A percentile compares a stretch with the other conserved stretches of the same genome.
Conservation (phyloP, 2,329 filamentous ascomycete species). For the Sporothrix euskadiensis region DNA sequence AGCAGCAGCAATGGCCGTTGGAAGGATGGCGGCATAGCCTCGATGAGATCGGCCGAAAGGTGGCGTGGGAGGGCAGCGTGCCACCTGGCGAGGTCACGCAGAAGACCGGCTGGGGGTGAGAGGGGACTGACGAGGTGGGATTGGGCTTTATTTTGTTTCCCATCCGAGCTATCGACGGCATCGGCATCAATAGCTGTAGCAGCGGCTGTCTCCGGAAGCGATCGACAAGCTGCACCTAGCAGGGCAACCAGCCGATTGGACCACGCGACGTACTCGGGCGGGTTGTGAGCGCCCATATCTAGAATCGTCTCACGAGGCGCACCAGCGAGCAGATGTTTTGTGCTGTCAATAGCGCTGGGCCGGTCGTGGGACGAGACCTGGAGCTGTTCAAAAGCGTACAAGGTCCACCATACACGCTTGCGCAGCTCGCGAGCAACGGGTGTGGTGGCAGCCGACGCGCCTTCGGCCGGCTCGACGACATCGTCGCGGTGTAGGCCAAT, state of each 20-base stretch:
- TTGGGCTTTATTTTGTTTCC: background rate
- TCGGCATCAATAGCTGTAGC: background rate
- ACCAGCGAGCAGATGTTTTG: slow-evolving; percentile 32
- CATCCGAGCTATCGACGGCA: background rate
- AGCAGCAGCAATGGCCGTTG: slow-evolving; percentile 43
- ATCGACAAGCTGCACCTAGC: slow-evolving; percentile 39
- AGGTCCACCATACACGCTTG: slow-evolving; percentile 39
- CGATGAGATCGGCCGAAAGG: slow-evolving; percentile 39
- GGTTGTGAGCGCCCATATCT: slow-evolving; percentile 37
- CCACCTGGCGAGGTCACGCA: slow-evolving; percentile 45
- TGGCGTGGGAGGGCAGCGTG: slow-evolving; percentile 41
- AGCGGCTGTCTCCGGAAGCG: background rate
- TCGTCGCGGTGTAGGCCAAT: slow-evolving; percentile 48
- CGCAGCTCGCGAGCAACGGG: slow-evolving; percentile 39
- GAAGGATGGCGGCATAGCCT: slow-evolving; percentile 39
- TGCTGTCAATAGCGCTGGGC: slow-evolving; percentile 45
- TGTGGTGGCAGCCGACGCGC: slow-evolving; percentile 28
- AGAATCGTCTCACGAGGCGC: slow-evolving; percentile 43
- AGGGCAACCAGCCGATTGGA: slow-evolving; percentile 42
- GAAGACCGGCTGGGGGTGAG: slow-evolving; percentile 44
- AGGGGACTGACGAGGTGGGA: slow-evolving; percentile 42
- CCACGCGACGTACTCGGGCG: slow-evolving; percentile 42
- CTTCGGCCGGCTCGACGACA: slow-evolving; percentile 33
- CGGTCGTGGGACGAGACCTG: slow-evolving; percentile 48
- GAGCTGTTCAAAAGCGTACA: slow-evolving; percentile 42